Evolutionary conservation across 352 stramenopile genomes (phyloP).

Genomic region (Globisporangium paddicum): DNA sequence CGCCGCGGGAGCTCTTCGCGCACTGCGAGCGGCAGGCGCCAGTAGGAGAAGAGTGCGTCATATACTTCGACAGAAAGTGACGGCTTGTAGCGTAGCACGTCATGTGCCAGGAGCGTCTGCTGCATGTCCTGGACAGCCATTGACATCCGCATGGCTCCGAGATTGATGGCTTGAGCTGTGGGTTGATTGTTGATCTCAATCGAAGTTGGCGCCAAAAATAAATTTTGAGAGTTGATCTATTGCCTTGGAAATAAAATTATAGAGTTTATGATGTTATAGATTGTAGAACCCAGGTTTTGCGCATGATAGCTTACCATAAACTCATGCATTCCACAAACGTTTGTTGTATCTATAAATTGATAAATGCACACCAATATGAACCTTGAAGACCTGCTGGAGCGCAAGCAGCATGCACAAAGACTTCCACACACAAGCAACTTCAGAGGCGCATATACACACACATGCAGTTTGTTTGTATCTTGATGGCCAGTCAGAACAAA

Average conservation of each 20-base stretch:
- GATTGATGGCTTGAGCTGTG: no score
- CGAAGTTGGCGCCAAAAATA: background rate
- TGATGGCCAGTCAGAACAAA: conserved; percentile 4
- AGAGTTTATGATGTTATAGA: no score
- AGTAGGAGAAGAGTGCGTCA: conserved; percentile 47
- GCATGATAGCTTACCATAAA: no score
- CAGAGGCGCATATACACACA: background rate
- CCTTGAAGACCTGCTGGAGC: no score
- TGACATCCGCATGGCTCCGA: background rate
- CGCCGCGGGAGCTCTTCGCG: conserved; percentile 11
- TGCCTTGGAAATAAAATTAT: no score
- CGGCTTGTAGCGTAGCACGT: conserved; percentile 12
- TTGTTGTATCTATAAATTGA: no score
- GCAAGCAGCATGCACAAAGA: background rate
- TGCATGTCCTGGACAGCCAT: background rate
- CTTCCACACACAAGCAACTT: background rate
- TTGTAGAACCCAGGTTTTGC: no score
- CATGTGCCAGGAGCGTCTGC: background rate
- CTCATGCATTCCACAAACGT: no score
- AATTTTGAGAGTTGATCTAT: background rate
- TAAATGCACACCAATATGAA: no score
- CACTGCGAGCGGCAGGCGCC: conserved; percentile 23
- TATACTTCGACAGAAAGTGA: conserved; percentile 44
- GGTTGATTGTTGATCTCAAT: no score
- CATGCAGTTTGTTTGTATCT: background rate